Conservation (phyloP, 176 grass and related monocot genomes). For the Zea luxurians region DNA sequence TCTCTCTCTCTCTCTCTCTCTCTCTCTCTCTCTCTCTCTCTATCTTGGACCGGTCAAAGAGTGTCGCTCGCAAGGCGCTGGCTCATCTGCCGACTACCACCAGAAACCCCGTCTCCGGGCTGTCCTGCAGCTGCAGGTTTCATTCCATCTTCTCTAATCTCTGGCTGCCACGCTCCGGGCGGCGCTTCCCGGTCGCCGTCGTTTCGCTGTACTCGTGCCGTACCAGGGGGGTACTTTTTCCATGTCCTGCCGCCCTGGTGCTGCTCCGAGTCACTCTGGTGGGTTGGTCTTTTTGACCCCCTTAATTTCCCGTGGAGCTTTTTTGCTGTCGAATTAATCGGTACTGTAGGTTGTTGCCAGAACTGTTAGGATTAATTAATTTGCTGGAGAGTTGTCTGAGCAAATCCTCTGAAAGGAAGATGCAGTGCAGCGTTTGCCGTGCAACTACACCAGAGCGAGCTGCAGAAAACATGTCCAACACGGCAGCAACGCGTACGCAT, state of each 20-base stretch:
- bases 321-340: too few relatives aligned
- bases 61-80: not conserved
- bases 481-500: not conserved
- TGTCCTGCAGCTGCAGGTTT: not conserved
- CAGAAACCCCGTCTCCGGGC: not conserved
- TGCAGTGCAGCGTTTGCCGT: too few relatives aligned
- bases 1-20: too few relatives aligned
- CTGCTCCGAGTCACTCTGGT: too few relatives aligned
- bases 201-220: constrained; percentile 13
- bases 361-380: too few relatives aligned
- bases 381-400: too few relatives aligned
- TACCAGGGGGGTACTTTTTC: constrained; percentile 15
- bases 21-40: too few relatives aligned
- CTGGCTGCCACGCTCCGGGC: constrained; percentile 4
- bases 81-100: constrained; percentile 38
- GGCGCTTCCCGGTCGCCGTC: not conserved
- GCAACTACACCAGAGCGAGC: not conserved
- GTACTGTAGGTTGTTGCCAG: too few relatives aligned
- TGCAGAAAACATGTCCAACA: constrained; percentile 1
- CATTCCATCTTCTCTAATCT: not conserved
- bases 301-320: too few relatives aligned
- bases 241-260: not conserved
- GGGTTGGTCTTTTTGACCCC: too few relatives aligned
- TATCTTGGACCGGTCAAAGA: constrained; percentile 37
- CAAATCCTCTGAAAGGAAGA: too few relatives aligned